Conservation (phyloP, 495 filamentous ascomycete genomes). For the Halenospora varia region DNA sequence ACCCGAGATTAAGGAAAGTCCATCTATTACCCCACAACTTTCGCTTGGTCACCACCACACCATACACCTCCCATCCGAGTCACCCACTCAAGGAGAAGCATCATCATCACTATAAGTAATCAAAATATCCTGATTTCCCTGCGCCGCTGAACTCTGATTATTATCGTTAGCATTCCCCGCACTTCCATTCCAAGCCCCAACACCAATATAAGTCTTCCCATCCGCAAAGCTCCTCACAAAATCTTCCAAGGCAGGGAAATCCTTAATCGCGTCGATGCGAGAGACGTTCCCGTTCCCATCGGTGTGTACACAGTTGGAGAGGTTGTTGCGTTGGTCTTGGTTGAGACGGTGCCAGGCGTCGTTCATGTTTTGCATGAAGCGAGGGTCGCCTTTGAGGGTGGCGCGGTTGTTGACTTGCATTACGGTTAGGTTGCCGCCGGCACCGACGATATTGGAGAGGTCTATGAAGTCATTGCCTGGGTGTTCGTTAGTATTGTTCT, state of each 20-base stretch:
- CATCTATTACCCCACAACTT: too few relatives aligned
- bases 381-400: constrained; percentile 35
- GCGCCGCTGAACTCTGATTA: constrained; percentile 29
- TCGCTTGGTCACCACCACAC: too few relatives aligned
- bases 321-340: constrained; percentile 26
- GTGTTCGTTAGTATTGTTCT: not conserved
- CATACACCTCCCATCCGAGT: too few relatives aligned
- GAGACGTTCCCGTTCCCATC: constrained; percentile 32
- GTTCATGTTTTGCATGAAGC: constrained; percentile 39
- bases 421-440: constrained; percentile 38
- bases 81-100: too few relatives aligned
- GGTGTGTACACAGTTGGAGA: constrained; percentile 29
- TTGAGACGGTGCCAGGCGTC: constrained; percentile 27
- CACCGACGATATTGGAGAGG: constrained; percentile 37
- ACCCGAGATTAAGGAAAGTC: too few relatives aligned
- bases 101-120: constrained; percentile 37
- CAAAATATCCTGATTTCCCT: constrained; percentile 36
- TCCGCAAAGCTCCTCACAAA: constrained; percentile 37
- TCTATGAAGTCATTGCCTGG: constrained; percentile 38
- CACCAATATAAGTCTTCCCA: constrained; percentile 39
- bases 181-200: constrained; percentile 34
- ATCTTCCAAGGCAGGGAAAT: constrained; percentile 30
- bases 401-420: constrained; percentile 34
- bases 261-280: constrained; percentile 36
- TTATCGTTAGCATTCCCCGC: constrained; percentile 27